phyloP scores from a whole-genome alignment of 2,329 filamentous ascomycete species.

The Escovopsis sp. region DNA sequence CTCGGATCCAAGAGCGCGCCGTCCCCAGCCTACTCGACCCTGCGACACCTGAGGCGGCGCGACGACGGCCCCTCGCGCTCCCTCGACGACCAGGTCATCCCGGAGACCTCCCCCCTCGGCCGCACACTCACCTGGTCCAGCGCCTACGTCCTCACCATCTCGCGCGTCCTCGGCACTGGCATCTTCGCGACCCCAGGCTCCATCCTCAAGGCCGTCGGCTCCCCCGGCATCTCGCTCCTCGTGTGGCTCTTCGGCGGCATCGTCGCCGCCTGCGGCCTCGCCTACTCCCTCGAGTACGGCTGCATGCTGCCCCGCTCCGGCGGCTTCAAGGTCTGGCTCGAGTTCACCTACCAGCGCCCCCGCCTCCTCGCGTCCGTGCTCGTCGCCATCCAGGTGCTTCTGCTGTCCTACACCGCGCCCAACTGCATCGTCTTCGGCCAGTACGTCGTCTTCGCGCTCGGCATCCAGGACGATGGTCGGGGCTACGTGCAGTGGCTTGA shows the following conservation, averaged over 20 bases:
- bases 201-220: conserved; percentile 51
- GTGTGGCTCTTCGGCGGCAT: conserved; percentile 49
- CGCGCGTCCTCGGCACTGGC: conserved; percentile 52
- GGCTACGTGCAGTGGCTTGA: conserved; percentile 31
- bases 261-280: conserved; percentile 44
- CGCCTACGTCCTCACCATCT: conserved; percentile 52
- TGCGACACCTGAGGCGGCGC: no score
- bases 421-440: conserved; percentile 57
- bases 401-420: conserved; percentile 52
- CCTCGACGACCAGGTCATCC: conserved; percentile 42
- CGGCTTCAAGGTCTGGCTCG: conserved; percentile 55
- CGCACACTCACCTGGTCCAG: conserved; percentile 46
- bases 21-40: background rate
- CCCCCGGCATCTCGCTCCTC: conserved; percentile 43
- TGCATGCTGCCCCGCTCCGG: conserved; percentile 56
- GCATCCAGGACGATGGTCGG: conserved; percentile 26
- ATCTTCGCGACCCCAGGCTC: conserved; percentile 59
- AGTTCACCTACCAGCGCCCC: conserved; percentile 50
- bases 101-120: conserved; percentile 41
- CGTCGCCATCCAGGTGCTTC: conserved; percentile 45
- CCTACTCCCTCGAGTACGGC: conserved; percentile 50
- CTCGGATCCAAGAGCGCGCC: background rate
- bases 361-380: conserved; percentile 48
- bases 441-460: conserved; percentile 45
- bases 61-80: conserved; percentile 6